These are phyloP conservation scores for Crassisporium funariophilum DNA, from an alignment of 768 basidiomycete genomes.

Conservation along the genomic window DNA sequence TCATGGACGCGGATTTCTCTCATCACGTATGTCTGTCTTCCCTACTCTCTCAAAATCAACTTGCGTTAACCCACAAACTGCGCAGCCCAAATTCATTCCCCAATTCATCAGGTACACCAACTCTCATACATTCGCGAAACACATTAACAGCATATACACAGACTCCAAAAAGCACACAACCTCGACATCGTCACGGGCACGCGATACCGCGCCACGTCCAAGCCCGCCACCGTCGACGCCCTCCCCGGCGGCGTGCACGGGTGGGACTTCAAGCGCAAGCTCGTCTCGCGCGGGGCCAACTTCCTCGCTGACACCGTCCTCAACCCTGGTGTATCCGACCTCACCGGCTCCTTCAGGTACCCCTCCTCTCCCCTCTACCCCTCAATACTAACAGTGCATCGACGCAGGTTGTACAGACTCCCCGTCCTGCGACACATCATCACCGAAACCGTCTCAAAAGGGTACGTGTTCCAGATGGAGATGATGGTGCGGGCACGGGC, in stretches of 20 bases:
- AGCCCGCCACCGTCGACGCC: constrained; percentile 57
- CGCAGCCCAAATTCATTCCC: constrained; percentile 91
- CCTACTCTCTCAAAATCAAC: neutral
- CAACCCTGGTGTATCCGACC: constrained; percentile 83
- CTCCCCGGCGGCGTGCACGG: constrained; percentile 86
- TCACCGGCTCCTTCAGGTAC: constrained; percentile 89
- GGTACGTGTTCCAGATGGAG: constrained; percentile 98
- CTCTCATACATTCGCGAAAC: neutral
- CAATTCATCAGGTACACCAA: constrained; percentile 76
- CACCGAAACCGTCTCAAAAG: constrained; percentile 79
- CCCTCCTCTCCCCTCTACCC: constrained; percentile 21
- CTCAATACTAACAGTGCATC: neutral
- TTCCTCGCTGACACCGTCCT: constrained; percentile 86
- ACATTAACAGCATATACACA: constrained; percentile 28
- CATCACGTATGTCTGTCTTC: constrained; percentile 70
- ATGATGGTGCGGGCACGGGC: constrained; percentile 92
- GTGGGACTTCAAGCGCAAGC: constrained; percentile 89
- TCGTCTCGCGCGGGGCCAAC: constrained; percentile 88
- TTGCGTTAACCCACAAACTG: neutral
- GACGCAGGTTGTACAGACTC: constrained; percentile 68
- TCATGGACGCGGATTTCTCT: constrained; percentile 97
- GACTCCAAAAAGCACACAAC: constrained; percentile 82
- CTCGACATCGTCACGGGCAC: constrained; percentile 94
- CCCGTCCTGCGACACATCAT: constrained; percentile 83
- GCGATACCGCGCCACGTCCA: constrained; percentile 70